Percentiles rank a stretch among this genome's conserved stretches.
Evolutionary conservation across 179 eudicot species (phyloP).

Genomic region (Silene vulgaris): DNA sequence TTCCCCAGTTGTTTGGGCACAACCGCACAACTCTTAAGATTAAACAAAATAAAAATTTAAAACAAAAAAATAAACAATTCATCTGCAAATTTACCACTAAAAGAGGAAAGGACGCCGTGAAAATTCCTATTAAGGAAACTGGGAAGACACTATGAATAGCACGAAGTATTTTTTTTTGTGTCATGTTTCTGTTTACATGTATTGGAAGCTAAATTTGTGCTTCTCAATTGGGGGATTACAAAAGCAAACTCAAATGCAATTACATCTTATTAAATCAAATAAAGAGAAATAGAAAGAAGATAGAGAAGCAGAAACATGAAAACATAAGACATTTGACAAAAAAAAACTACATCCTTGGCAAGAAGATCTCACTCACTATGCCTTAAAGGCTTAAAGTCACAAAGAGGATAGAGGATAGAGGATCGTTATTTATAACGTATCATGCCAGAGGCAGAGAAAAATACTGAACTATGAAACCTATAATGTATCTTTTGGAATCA

Average conservation of each 20-base stretch:
- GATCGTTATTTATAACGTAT: not conserved
- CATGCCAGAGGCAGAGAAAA: not conserved
- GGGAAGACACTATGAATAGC: too few relatives aligned
- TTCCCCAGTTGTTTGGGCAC: too few relatives aligned
- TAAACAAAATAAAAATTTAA: too few relatives aligned
- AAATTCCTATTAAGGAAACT: too few relatives aligned
- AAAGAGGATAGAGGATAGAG: not conserved
- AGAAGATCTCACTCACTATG: not conserved
- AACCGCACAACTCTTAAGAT: too few relatives aligned
- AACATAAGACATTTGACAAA: not conserved
- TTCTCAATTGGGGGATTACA: not conserved
- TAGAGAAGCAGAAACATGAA: not conserved
- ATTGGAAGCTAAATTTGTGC: not conserved
- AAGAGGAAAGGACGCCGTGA: too few relatives aligned
- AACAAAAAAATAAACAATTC: too few relatives aligned
- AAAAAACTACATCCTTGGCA: too few relatives aligned
- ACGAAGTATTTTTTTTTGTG: too few relatives aligned
- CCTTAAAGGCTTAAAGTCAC: not conserved
- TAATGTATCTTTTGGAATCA: not conserved
- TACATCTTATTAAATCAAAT: not conserved
- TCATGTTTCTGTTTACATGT: not conserved
- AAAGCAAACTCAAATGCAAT: not conserved
- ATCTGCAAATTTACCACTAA: too few relatives aligned
- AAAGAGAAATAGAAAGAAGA: not conserved
- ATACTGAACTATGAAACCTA: not conserved